A percentile compares a stretch with the other conserved stretches of the same genome.
These are phyloP conservation scores for Tricharina praecox DNA, from an alignment of 495 filamentous ascomycete species.

Conservation along the genomic window DNA sequence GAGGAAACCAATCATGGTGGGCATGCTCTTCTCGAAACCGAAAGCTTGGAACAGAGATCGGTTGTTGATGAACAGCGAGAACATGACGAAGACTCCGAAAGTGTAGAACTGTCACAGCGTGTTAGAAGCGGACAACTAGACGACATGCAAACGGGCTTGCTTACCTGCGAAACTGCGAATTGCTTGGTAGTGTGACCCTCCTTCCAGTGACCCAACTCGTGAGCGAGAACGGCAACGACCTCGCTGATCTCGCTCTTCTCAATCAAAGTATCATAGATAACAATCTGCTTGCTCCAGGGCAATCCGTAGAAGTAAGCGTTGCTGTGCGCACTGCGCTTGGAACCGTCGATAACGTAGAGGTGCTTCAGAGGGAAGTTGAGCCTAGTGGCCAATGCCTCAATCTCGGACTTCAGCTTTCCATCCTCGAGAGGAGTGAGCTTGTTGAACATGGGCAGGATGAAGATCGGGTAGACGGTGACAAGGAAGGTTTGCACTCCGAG, in stretches of 20 bases:
- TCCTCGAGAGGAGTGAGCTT: conserved; percentile 85
- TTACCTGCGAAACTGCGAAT: conserved; percentile 73
- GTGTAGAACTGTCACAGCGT: conserved; percentile 63
- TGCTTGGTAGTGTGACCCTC: conserved; percentile 85
- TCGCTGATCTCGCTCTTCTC: conserved; percentile 84
- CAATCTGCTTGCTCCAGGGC: conserved; percentile 99
- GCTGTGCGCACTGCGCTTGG: conserved; percentile 90
- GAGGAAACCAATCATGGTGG: conserved; percentile 91
- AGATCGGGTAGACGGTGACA: conserved; percentile 89
- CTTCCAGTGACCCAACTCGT: conserved; percentile 95
- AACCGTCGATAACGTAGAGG: conserved; percentile 90
- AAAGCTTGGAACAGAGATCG: conserved; percentile 75
- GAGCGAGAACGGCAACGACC: conserved; percentile 84
- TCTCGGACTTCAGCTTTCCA: conserved; percentile 68
- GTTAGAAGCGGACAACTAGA: no score
- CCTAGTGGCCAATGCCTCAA: conserved; percentile 67
- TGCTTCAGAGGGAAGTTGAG: conserved; percentile 82
- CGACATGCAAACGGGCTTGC: no score
- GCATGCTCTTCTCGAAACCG: conserved; percentile 68
- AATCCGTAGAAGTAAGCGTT: conserved; percentile 98
- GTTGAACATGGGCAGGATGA: conserved; percentile 92
- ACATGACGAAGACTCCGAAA: conserved; percentile 90
- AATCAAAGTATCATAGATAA: conserved; percentile 93
- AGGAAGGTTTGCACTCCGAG: conserved; percentile 75
- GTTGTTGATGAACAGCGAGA: conserved; percentile 96